A percentile compares a stretch with the other conserved stretches of the same genome.
Conservation (phyloP, 2,329 filamentous ascomycete species). For the Clonostachys byssicola region DNA sequence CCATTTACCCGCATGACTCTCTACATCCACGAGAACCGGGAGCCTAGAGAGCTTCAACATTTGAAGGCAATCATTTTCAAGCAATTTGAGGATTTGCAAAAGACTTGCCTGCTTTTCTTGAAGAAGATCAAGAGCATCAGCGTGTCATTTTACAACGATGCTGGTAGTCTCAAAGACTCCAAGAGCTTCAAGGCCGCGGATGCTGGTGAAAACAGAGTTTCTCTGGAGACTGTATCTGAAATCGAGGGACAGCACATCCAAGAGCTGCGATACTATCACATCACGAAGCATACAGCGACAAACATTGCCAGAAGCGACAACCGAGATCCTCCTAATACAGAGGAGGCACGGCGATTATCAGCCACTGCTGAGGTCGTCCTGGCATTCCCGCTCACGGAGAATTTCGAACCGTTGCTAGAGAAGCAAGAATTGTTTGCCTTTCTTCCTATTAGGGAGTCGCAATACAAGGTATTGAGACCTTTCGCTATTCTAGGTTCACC, state of each 20-base stretch:
- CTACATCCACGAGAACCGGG: slow-evolving; percentile 19
- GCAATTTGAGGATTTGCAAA: slow-evolving; percentile 30
- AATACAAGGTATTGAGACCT: slow-evolving; percentile 29
- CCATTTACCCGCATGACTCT: slow-evolving; percentile 30
- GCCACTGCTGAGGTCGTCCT: slow-evolving; percentile 30
- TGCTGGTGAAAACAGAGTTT: neutral
- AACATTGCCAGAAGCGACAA: slow-evolving; percentile 27
- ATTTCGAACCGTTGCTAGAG: slow-evolving; percentile 23
- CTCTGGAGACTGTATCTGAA: neutral
- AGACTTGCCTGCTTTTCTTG: slow-evolving; percentile 34
- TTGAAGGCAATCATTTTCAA: slow-evolving; percentile 15
- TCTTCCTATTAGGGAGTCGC: slow-evolving; percentile 32
- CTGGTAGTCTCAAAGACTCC: neutral
- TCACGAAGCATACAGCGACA: slow-evolving; percentile 16
- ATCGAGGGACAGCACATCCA: neutral
- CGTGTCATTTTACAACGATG: slow-evolving; percentile 18
- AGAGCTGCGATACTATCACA: slow-evolving; percentile 15
- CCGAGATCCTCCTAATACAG: slow-evolving; percentile 17
- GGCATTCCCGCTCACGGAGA: slow-evolving; percentile 35
- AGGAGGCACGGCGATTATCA: slow-evolving; percentile 12
- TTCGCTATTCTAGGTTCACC: neutral
- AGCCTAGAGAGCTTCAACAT: slow-evolving; percentile 3
- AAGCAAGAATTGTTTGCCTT: slow-evolving; percentile 39
- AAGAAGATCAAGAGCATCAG: slow-evolving; percentile 27
- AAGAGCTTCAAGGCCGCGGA: slow-evolving; percentile 10